These are phyloP conservation scores for Cyclaneusma minus DNA, from an alignment of 2,329 filamentous ascomycete genomes.

Conservation along the genomic window DNA sequence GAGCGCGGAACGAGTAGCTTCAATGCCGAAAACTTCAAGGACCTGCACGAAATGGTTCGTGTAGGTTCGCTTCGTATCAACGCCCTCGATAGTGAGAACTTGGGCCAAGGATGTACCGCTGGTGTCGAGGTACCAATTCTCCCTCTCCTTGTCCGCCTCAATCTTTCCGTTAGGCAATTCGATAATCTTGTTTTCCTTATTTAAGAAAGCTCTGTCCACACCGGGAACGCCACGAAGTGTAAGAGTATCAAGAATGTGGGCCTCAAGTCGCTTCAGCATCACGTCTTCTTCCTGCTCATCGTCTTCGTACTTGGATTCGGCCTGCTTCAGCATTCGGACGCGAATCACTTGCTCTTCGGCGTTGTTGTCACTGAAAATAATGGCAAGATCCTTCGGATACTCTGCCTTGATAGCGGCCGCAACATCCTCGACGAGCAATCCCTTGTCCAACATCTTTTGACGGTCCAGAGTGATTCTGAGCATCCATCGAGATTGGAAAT, in stretches of 20 bases:
- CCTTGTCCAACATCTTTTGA: constrained; percentile 90
- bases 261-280: constrained; percentile 82
- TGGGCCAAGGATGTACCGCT: constrained; percentile 75
- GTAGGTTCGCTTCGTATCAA: constrained; percentile 73
- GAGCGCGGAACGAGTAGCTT: constrained; percentile 76
- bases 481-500: constrained; percentile 85
- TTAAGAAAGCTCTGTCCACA: constrained; percentile 86
- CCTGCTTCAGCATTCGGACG: constrained; percentile 61
- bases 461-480: constrained; percentile 86
- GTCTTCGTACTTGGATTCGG: constrained; percentile 60
- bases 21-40: constrained; percentile 89
- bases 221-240: constrained; percentile 82
- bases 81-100: constrained; percentile 74
- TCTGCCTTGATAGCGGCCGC: constrained; percentile 78
- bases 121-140: constrained; percentile 93
- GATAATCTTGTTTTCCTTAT: constrained; percentile 58
- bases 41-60: constrained; percentile 95
- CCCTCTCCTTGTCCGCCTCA: constrained; percentile 58
- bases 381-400: constrained; percentile 69
- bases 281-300: constrained; percentile 70
- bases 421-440: constrained; percentile 80
- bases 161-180: constrained; percentile 56
- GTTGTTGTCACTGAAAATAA: constrained; percentile 97
- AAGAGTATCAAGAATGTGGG: constrained; percentile 79
- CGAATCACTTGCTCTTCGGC: constrained; percentile 90